Conservation (phyloP, 768 basidiomycete genomes). For the Boletus sp. region DNA sequence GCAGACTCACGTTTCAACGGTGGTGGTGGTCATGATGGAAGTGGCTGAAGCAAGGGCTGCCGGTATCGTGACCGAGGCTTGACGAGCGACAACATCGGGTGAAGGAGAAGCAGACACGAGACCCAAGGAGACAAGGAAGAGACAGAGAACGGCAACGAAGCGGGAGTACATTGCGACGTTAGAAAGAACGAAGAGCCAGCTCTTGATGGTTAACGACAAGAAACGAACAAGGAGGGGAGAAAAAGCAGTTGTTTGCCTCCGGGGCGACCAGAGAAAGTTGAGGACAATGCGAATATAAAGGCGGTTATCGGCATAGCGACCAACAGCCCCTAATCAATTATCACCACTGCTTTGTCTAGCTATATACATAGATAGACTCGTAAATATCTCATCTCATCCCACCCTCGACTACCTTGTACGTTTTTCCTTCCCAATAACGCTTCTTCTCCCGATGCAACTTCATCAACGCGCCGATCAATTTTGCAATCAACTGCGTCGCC, state of each 20-base stretch:
- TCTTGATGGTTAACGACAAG: slow-evolving; percentile 23
- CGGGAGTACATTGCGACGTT: slow-evolving; percentile 23
- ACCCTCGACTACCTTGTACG: slow-evolving; percentile 84
- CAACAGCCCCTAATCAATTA: slow-evolving; percentile 1
- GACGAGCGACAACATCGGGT: slow-evolving; percentile 15
- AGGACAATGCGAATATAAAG: slow-evolving; percentile 1
- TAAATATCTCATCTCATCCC: slow-evolving; percentile 45
- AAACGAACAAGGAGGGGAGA: slow-evolving; percentile 4
- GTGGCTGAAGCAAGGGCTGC: slow-evolving; percentile 32
- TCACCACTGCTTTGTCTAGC: neutral
- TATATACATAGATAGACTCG: too few relatives aligned
- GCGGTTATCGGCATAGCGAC: slow-evolving; percentile 21
- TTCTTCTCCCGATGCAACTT: slow-evolving; percentile 42
- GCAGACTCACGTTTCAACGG: slow-evolving; percentile 40
- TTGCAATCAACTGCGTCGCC: slow-evolving; percentile 58
- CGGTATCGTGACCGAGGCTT: slow-evolving; percentile 20
- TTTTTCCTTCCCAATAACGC: slow-evolving; percentile 62
- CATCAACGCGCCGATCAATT: slow-evolving; percentile 47
- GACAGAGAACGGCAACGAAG: slow-evolving; percentile 21
- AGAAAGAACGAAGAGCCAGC: slow-evolving; percentile 38
- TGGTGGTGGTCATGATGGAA: slow-evolving; percentile 36
- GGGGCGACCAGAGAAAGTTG: slow-evolving; percentile 20
- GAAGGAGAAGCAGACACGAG: slow-evolving; percentile 31
- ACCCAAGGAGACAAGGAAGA: slow-evolving; percentile 24
- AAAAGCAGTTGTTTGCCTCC: slow-evolving; percentile 29